phyloP scores from a whole-genome alignment of 192 early-diverging fungal species.

The Chytriomyces sp. region DNA sequence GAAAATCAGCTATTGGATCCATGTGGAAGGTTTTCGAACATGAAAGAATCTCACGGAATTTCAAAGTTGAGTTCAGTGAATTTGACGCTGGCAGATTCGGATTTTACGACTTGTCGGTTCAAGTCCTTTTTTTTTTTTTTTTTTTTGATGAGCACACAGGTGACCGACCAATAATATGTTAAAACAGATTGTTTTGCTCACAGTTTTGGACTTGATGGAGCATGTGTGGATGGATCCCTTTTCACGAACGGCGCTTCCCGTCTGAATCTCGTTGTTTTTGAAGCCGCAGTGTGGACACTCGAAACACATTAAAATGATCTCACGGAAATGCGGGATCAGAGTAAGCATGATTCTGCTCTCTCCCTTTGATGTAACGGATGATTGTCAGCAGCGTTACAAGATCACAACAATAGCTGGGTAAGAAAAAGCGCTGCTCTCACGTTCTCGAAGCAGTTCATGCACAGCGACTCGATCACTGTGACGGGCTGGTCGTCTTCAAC shows the following conservation, averaged over 20 bases:
- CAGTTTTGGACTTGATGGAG: constrained; percentile 63
- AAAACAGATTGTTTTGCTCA: background rate
- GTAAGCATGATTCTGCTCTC: constrained; percentile 85
- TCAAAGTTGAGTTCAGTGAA: constrained; percentile 88
- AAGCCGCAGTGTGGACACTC: constrained; percentile 89
- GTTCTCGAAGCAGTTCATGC: constrained; percentile 88
- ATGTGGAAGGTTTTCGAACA: background rate
- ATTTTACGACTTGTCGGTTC: constrained; percentile 90
- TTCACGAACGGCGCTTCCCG: constrained; percentile 86
- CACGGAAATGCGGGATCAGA: constrained; percentile 90
- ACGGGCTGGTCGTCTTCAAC: constrained; percentile 49
- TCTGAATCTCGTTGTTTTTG: constrained; percentile 86
- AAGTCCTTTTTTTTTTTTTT: constrained; percentile 62
- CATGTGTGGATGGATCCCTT: constrained; percentile 75
- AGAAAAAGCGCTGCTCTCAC: constrained; percentile 49
- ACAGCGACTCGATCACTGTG: constrained; percentile 86
- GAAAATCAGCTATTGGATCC: background rate
- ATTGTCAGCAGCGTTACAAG: background rate
- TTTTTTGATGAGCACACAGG: too few species aligned
- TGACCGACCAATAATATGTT: too few species aligned
- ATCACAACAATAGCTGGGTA: background rate
- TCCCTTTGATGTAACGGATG: constrained; percentile 58
- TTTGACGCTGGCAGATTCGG: constrained; percentile 75
- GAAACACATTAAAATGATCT: constrained; percentile 82
- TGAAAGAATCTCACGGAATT: constrained; percentile 62